Conservation (phyloP, 2,329 filamentous ascomycete genomes). For the Diplodia corticola region DNA sequence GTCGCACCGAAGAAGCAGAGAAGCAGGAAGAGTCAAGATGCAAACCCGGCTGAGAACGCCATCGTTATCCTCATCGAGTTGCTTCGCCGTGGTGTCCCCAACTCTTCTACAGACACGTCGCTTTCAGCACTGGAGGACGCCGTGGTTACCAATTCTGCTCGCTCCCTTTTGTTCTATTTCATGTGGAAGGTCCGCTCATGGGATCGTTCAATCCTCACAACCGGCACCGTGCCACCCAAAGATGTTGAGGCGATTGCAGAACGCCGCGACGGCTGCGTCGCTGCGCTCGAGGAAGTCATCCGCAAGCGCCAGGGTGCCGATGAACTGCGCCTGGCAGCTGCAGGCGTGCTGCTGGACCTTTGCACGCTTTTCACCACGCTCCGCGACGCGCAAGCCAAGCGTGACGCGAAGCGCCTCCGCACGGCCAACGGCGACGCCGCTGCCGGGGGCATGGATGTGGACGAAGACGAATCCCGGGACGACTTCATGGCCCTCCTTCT, state of each 20-base stretch:
- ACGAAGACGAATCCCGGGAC: constrained; percentile 48
- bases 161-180: constrained; percentile 81
- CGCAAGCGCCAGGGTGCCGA: constrained; percentile 64
- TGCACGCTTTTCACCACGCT: constrained; percentile 78
- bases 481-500: constrained; percentile 65
- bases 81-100: constrained; percentile 70
- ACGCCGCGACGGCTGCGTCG: constrained; percentile 54
- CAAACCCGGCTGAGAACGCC: constrained; percentile 37
- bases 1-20: constrained; percentile 43
- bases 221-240: constrained; percentile 52
- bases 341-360: constrained; percentile 77
- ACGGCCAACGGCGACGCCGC: constrained; percentile 24
- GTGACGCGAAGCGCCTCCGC: constrained; percentile 25
- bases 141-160: constrained; percentile 73
- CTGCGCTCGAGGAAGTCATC: constrained; percentile 52
- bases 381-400: constrained; percentile 43
- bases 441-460: constrained; percentile 19
- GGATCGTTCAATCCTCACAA: constrained; percentile 39
- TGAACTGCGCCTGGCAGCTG: constrained; percentile 72
- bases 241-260: constrained; percentile 59
- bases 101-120: constrained; percentile 64
- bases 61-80: constrained; percentile 73
- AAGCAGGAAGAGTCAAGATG: constrained; percentile 15
- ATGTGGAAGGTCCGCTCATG: constrained; percentile 80
- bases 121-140: constrained; percentile 77